A percentile compares a stretch with the other conserved stretches of the same genome.
These are phyloP conservation scores for Fraxinus floribunda DNA, from an alignment of 305 asterid species.

Conservation along the genomic window DNA sequence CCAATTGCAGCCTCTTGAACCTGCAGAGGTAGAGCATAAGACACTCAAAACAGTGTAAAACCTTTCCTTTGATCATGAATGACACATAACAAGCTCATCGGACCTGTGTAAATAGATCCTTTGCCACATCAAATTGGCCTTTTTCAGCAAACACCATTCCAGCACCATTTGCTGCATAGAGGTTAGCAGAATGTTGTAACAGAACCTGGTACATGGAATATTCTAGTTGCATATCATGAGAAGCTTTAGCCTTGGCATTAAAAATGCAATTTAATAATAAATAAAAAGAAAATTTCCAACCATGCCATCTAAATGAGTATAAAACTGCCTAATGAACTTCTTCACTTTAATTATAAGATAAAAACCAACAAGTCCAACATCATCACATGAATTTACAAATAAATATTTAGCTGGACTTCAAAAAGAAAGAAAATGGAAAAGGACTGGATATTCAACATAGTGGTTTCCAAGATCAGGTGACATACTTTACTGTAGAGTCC, in stretches of 20 bases:
- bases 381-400: not conserved
- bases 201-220: constrained; percentile 63
- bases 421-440: not conserved
- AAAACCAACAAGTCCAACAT: not conserved
- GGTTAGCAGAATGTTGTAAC: constrained; percentile 73
- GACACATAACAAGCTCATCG: constrained; percentile 28
- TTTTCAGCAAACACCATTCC: constrained; percentile 93
- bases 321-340: not conserved
- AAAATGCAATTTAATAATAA: not conserved
- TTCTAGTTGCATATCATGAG: constrained; percentile 18
- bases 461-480: constrained; percentile 8
- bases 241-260: constrained; percentile 3
- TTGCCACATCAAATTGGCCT: constrained; percentile 92
- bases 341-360: not conserved
- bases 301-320: constrained; percentile 8
- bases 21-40: constrained; percentile 39
- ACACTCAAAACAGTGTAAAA: constrained; percentile 15
- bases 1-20: constrained; percentile 99
- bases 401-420: not conserved
- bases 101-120: constrained; percentile 97
- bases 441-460: constrained; percentile 1
- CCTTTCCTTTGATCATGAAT: constrained; percentile 3
- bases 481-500: constrained; percentile 87
- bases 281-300: not conserved
- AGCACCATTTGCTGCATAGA: constrained; percentile 98